Evolutionary conservation across 306 rosid genomes (phyloP).

Genomic region (Abrus precatorius): DNA sequence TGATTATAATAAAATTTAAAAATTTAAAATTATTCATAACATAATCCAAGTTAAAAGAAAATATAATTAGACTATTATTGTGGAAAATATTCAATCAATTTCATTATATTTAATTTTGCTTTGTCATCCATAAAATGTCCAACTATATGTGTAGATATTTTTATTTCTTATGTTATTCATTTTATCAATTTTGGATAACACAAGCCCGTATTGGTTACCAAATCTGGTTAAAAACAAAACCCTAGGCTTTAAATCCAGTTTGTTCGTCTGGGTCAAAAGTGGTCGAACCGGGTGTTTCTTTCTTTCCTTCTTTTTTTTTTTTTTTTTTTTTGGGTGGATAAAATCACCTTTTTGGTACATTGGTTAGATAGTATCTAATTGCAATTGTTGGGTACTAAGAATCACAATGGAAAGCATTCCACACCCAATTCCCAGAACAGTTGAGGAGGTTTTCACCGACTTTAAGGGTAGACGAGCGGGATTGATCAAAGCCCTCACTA

Average conservation of each 20-base stretch:
- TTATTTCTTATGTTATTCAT: not conserved
- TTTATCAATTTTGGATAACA: not conserved
- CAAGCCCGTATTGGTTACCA: not conserved
- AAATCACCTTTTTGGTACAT: no score
- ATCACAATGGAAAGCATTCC: constrained; percentile 68
- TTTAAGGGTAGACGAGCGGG: constrained; percentile 93
- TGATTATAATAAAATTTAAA: no score
- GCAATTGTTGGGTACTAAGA: not conserved
- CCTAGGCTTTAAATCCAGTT: not conserved
- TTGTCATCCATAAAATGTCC: no score
- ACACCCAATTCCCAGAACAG: constrained; percentile 91
- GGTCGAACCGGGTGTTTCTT: not conserved
- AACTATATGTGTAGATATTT: no score
- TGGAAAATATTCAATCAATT: no score
- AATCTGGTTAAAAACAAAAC: not conserved
- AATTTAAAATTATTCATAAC: no score
- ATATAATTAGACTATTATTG: no score
- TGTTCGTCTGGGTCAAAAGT: not conserved
- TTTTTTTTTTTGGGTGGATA: no score
- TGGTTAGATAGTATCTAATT: not conserved
- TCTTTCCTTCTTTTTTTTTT: no score
- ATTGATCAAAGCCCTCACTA: constrained; percentile 73
- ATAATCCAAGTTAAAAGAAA: no score
- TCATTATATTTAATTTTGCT: no score
- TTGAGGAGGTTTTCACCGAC: constrained; percentile 97